Percentiles rank a stretch among this genome's conserved stretches.
These are phyloP conservation scores for Ganoderma meredithae DNA, from an alignment of 1,284 basidiomycete genomes.

Conservation along the genomic window DNA sequence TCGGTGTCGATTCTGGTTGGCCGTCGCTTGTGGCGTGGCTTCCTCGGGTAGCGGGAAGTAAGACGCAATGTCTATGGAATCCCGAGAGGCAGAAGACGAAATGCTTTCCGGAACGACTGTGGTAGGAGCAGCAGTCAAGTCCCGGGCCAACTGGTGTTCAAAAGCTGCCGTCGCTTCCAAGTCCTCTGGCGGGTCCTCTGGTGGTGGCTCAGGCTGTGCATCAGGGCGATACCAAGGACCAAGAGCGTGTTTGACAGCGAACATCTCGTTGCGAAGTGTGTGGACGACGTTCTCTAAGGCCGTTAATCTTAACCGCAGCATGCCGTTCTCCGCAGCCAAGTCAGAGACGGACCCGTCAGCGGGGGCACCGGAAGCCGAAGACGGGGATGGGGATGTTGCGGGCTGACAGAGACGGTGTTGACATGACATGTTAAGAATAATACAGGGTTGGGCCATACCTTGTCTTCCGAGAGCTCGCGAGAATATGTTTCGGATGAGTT, in stretches of 20 bases:
- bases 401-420: neutral
- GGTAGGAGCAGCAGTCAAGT: conserved; percentile 18
- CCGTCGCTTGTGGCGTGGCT: conserved; percentile 13
- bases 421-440: neutral
- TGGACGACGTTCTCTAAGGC: conserved; percentile 36
- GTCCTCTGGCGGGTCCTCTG: neutral
- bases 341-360: neutral
- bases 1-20: conserved; percentile 24
- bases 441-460: neutral
- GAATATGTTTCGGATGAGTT: conserved; percentile 1
- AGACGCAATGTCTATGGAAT: conserved; percentile 47
- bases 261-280: conserved; percentile 31
- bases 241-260: conserved; percentile 33
- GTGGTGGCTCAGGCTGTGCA: conserved; percentile 10
- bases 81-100: conserved; percentile 16
- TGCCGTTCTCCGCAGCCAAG: conserved; percentile 33
- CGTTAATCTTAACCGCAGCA: conserved; percentile 32
- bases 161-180: conserved; percentile 7
- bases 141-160: conserved; percentile 23
- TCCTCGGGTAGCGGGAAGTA: conserved; percentile 54
- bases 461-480: neutral
- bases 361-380: neutral
- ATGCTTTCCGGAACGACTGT: conserved; percentile 1
- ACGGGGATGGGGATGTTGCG: neutral
- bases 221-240: conserved; percentile 37